Base-by-base conservation (phyloP, 495 filamentous ascomycete species). In the Neurospora terricola region DNA sequence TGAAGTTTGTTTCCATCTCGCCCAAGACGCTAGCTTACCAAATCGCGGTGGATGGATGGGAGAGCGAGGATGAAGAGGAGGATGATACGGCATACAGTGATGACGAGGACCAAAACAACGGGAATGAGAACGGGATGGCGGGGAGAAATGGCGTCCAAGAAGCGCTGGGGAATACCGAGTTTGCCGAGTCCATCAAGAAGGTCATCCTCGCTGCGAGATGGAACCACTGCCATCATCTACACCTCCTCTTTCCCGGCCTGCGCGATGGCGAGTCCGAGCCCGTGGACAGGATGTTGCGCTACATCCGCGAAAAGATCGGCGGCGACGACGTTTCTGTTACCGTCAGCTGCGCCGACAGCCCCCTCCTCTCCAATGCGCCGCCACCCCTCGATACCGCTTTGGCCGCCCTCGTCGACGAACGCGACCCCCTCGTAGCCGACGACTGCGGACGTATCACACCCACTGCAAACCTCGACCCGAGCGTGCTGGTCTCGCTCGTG, bases 391-490 rank as follows among this genome's bases (percentile, higher is more conserved):
- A 78, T 1, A 48, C 34, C 1, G 80, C 79, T 5, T 70, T 80
- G 27, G 16, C 59, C 11, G 74, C 73, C 0, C 77, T 81, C 39
- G 42, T 80, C 39, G 72, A 71, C 14, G 75, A 76, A 23, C 75
- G 77, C 5, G 74, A 76, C 43, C 70, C 69, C 0, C 72, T 78
- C 1, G 74, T 80, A 5, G 69, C 70, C 21, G 78, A 78, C 21
- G 75, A 78, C 40, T 82, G 74, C 72, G 75, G 72, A 30, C 75
- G 71, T 14, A 40, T 83, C 68, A 82, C 82, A 0, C 71, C 76
- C 5, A 76, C 77, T 0, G 71, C 82, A 16, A 84, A 85, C 74
- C 79, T 84, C 37, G 83, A 85, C 73, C 81, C 80, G 4, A 82
- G 81, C 36, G 82, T 79, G 39, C 77, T 85, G 6, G 74, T 83